Evolutionary conservation across 106 monocot species (phyloP), one percentile per base, ranked within the genome.

Genomic region (Dendrobium chrysotoxum): DNA sequence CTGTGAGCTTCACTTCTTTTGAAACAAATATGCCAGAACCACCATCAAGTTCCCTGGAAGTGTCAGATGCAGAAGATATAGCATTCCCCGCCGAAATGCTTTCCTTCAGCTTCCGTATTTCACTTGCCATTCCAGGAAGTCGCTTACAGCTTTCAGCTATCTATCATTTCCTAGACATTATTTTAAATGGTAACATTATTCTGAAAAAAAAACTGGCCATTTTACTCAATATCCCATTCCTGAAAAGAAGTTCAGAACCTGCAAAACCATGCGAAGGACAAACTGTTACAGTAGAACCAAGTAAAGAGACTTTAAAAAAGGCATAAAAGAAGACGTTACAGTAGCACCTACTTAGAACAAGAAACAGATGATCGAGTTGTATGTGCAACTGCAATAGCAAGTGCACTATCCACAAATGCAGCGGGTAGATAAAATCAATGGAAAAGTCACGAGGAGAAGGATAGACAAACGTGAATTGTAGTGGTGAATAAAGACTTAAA

Each of bases 1-100:
- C 44, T 20, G 30, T 6, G 28, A 28, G 2, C 47, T 66, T 75
- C 20, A 1, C 31, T 23, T 40, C 67, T 67, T 82, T 80, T 21
- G 53, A 16, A 53, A 12, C 61, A 4, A 74, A 72, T 25, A 40
- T 80, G 70, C 16, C 31, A 65, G 42, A 53, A 11, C 53, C 17
- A 41, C 20, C 39, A 64, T 79, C 73, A 66, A 67, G 1, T 53
- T 71, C 55, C 23, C 72, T 71, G 12, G 71, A 71, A 31, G 72
- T 55, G 15, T 67, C 80, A 31, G 84, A 20, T 55, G 76, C 40
- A 40, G 77, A 78, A 26, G 68, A 53, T 21, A 17, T 9, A 54
- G 71, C 25, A 83, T 83, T 70, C 40, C 71, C 83, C 28, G 23
- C 78, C 17, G 78, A 70, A 77, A 44, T 67, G 78, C 78, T 54